phyloP scores from a whole-genome alignment of 805 yeast species.

The Lachancea dasiensis region DNA sequence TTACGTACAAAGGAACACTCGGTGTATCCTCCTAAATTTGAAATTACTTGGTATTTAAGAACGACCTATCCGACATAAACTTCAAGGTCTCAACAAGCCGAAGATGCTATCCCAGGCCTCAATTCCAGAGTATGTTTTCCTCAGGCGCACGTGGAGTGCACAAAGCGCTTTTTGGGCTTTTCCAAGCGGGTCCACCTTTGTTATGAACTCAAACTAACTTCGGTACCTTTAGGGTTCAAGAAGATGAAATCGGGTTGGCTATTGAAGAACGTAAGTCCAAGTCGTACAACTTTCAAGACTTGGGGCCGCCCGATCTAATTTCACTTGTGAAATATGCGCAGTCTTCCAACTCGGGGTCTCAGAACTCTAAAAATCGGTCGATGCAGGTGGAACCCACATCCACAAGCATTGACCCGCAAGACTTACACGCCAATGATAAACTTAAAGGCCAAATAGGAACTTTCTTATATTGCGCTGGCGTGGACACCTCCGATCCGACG shows the following conservation, averaged over 20 bases:
- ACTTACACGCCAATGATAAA: slow-evolving; percentile 31
- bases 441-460: slow-evolving; percentile 57
- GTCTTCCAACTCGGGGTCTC: slow-evolving; percentile 15
- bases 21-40: not conserved
- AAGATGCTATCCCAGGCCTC: slow-evolving; percentile 46
- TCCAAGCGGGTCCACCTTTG: no score
- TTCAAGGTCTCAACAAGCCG: not conserved
- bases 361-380: slow-evolving; percentile 7
- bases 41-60: not conserved
- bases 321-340: slow-evolving; percentile 32
- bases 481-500: slow-evolving; percentile 70
- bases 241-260: slow-evolving; percentile 53
- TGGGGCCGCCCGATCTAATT: slow-evolving; percentile 70
- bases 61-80: not conserved
- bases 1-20: not conserved
- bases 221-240: slow-evolving; percentile 40
- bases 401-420: slow-evolving; percentile 8
- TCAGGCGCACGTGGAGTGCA: not conserved
- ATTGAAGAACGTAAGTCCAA: slow-evolving; percentile 59
- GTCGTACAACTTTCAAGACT: slow-evolving; percentile 51
- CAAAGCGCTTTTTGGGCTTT: no score
- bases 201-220: no score
- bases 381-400: slow-evolving; percentile 9
- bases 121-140: slow-evolving; percentile 53
- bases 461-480: slow-evolving; percentile 66